Evolutionary conservation across 306 rosid species (phyloP).

Genomic region (Mimosa bimucronata): DNA sequence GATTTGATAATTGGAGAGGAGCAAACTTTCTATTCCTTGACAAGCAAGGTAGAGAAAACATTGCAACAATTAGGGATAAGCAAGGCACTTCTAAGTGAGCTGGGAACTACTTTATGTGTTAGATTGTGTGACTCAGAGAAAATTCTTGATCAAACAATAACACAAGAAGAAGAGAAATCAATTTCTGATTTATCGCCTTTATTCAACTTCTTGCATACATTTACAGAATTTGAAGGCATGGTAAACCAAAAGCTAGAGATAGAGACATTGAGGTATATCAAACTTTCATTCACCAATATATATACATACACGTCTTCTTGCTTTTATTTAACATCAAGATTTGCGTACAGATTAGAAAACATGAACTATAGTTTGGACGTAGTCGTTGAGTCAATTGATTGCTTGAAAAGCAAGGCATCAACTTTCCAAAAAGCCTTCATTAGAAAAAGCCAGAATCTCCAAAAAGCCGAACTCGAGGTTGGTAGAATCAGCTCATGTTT

Average conservation of each 20-base stretch:
- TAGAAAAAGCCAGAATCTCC: slow-evolving; percentile 77
- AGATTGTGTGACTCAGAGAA: slow-evolving; percentile 20
- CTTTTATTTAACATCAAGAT: background rate
- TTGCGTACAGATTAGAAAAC: slow-evolving; percentile 58
- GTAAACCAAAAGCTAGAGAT: slow-evolving; percentile 49
- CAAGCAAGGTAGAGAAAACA: slow-evolving; percentile 55
- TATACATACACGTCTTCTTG: background rate
- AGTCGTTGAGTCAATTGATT: slow-evolving; percentile 37
- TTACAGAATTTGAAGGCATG: slow-evolving; percentile 54
- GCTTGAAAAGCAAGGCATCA: slow-evolving; percentile 52
- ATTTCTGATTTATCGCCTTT: slow-evolving; percentile 34
- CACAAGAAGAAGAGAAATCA: slow-evolving; percentile 22
- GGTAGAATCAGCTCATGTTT: slow-evolving; percentile 12
- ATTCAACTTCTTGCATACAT: slow-evolving; percentile 42
- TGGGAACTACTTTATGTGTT: slow-evolving; percentile 45
- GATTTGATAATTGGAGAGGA: slow-evolving; percentile 52
- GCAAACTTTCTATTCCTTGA: slow-evolving; percentile 45
- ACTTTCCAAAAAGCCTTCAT: slow-evolving; percentile 66
- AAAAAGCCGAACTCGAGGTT: slow-evolving; percentile 84
- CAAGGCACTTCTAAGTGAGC: slow-evolving; percentile 43
- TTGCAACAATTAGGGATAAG: slow-evolving; percentile 56
- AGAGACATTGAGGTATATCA: slow-evolving; percentile 54
- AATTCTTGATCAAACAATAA: slow-evolving; percentile 25
- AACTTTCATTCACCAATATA: background rate
- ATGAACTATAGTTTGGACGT: slow-evolving; percentile 51